Evolutionary conservation across 768 basidiomycete species (phyloP), one percentile per base, ranked within the genome.

Genomic region (Coprinopsis marcescibilis): DNA sequence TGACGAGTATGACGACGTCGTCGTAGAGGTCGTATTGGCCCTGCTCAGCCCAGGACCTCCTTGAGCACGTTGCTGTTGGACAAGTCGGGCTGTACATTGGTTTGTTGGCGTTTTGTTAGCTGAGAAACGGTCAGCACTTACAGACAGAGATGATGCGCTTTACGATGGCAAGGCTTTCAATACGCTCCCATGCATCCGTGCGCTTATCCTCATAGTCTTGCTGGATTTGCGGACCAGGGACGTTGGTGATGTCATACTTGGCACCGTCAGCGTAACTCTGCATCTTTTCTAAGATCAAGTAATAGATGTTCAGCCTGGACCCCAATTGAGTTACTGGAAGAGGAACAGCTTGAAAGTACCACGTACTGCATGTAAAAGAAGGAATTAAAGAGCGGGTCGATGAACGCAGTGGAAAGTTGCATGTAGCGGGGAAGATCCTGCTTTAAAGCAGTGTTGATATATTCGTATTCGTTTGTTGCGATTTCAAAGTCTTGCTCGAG

Each of bases 331-430:
- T 6, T 21, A 41, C 30, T 24, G 20, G 17, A 38, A n/a, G 17
- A 43, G 23, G 20, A 13, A 15, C 8, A 49, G 11, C 25, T n/a
- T 27, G 11, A 25, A 25, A 35, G 15, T 24, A n/a, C n/a, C 43
- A 81, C 92, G 60, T 59, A 94, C 91, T 98, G 92, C 93, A 99
- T 97, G 65, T 95, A 99, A 73, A 87, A 99, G 75, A 93, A 93
- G 14, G 92, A 95, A 57, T 95, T 86, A 78, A 97, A 99, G n/a
- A 98, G 71, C 1, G 96, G 96, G 55, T 94, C 86, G 60, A 98
- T 90, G 67, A 97, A 97, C 53, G 83, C 80, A 2, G 90, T 86
- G 1, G 87, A 74, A 52, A 97, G 78, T 23, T 71, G 72, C 77
- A 98, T 83, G 73, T 98, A 98, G n/a, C 80, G 80, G 2, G 94